Conservation (phyloP, 192 early-diverging fungal species). For the Coemansia sp. region DNA sequence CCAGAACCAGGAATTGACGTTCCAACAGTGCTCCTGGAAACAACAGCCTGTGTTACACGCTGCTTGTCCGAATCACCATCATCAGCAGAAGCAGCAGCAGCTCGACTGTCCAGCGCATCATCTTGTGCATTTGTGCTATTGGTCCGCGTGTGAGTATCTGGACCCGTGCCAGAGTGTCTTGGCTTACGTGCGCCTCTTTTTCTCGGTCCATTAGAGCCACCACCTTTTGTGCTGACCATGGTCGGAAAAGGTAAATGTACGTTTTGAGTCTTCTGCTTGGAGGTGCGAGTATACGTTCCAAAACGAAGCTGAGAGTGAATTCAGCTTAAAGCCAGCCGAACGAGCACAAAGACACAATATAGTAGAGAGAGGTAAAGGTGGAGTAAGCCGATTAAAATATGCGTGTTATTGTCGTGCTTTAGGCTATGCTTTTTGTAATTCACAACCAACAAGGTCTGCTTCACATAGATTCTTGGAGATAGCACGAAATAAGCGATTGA, state of each 20-base stretch:
- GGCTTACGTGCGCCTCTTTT: slow-evolving; percentile 19
- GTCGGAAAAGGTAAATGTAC: neutral
- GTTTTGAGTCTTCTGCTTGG: neutral
- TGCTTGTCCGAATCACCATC: neutral
- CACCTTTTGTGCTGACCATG: slow-evolving; percentile 33
- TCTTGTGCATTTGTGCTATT: neutral
- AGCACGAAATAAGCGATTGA: too few relatives aligned
- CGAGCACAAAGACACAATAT: too few relatives aligned
- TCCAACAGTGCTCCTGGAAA: neutral
- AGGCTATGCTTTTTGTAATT: too few relatives aligned
- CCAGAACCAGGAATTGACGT: slow-evolving; percentile 14
- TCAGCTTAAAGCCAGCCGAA: too few relatives aligned
- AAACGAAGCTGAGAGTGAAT: neutral
- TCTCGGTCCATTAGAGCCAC: slow-evolving; percentile 16
- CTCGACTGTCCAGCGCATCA: neutral
- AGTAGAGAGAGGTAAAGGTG: too few relatives aligned
- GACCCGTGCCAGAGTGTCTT: neutral
- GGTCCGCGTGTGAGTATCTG: neutral
- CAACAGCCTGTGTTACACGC: neutral
- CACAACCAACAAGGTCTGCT: too few relatives aligned
- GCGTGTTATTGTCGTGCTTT: too few relatives aligned
- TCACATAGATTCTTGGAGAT: too few relatives aligned
- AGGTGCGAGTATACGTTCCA: neutral
- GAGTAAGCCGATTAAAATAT: too few relatives aligned
- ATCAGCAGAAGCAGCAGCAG: neutral